Base-by-base conservation (phyloP, 2,329 filamentous ascomycete genomes). In the Colletotrichum phormii region DNA sequence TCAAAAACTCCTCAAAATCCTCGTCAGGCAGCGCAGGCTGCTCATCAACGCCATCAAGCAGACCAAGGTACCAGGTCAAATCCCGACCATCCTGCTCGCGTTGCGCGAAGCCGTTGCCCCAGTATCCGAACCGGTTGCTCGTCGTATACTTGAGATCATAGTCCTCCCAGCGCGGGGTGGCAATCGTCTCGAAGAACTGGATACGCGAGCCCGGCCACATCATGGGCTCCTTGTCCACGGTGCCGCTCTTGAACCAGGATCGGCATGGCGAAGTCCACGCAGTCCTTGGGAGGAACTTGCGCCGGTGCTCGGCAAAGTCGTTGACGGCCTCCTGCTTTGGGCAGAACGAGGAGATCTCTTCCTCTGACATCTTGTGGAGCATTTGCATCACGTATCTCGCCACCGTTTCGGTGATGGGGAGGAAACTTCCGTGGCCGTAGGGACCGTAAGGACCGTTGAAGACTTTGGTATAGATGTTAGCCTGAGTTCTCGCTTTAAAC, bases 231-330 rank as follows among this genome's bases (percentile, higher is more conserved):
- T 76, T 75, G 29, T 77, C 75, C 11, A 76, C 75, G 5, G 75
- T 78, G 35, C 77, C 77, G 9, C 75, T 72, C 73, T 80, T 80
- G 74, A 77, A 79, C 77, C 78, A 79, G 24, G 76, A 78, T 8
- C 76, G 72, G 58, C 79, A 80, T 2, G 74, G 75, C 5, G 75
- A 75, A 0, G 73, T 77, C 76, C 75, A 79, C 4, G 76, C 78
- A 0, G 77, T 79, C 5, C 75, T 75, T 4, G 75, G 72, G 22
- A 80, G 67, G 49, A 79, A 82, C n/a, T 77, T 76, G 33, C 75
- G 71, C 33, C 78, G 78, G 59, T 81, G 79, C 37, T 79, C 76
- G n/a, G 70, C 75, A 64, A 80, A 82, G 51, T 82, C 80, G 7
- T 75, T 60, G 2, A 81, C 75, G 1, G 80, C 75, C 29, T 75